A percentile compares a stretch with the other conserved stretches of the same genome.
phyloP scores from a whole-genome alignment of 2,329 filamentous ascomycete genomes.

The Alternaria consortialis region DNA sequence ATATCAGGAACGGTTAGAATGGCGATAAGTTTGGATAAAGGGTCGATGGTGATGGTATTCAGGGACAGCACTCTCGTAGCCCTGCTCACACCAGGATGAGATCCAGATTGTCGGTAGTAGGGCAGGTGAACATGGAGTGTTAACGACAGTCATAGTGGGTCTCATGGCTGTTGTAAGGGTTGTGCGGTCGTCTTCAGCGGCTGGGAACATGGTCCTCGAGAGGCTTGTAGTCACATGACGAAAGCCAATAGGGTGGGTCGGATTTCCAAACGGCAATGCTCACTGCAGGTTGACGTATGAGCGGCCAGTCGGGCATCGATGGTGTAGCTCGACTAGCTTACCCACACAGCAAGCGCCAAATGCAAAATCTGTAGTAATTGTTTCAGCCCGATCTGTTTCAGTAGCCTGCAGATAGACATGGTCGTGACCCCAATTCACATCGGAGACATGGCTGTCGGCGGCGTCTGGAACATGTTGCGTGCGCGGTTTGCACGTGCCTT shows the following conservation, averaged over 20 bases:
- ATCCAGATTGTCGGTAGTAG: not conserved
- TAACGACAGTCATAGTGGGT: not conserved
- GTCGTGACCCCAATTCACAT: constrained; percentile 8
- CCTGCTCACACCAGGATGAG: not conserved
- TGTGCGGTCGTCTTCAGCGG: constrained; percentile 6
- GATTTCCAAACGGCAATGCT: constrained; percentile 11
- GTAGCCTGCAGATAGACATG: constrained; percentile 19
- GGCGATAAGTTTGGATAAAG: not conserved
- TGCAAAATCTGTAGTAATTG: constrained; percentile 19
- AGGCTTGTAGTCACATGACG: constrained; percentile 32
- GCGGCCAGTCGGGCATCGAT: constrained; percentile 18
- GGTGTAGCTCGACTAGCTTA: constrained; percentile 25
- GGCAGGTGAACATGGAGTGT: not conserved
- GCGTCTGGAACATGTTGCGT: constrained; percentile 2
- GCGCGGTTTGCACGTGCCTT: constrained; percentile 37
- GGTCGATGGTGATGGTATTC: not conserved
- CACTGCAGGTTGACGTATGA: constrained; percentile 43
- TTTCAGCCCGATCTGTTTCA: constrained; percentile 31
- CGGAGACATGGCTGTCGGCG: constrained; percentile 14
- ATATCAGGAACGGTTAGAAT: not conserved
- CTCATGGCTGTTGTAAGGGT: not conserved
- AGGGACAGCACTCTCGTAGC: not conserved
- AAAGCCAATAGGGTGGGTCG: constrained; percentile 12
- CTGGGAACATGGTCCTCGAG: constrained; percentile 2
- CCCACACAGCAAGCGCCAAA: constrained; percentile 24